Evolutionary conservation across 1,284 basidiomycete genomes (phyloP).

Genomic region (Sanghuangporus sanghuang): DNA sequence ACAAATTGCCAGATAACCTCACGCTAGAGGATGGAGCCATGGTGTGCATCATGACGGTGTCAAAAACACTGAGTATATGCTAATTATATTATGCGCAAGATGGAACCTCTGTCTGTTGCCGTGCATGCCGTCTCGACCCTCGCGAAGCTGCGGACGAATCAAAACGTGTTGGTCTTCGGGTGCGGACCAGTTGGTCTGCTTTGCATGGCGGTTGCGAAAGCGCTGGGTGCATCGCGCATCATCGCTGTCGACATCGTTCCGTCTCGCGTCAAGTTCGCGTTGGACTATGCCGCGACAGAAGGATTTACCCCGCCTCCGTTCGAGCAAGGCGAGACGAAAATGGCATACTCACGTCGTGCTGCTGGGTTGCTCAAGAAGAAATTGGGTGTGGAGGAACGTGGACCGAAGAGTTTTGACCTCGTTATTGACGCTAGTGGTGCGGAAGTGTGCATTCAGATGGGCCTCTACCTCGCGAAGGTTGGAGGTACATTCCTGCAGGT

Average conservation of each 20-base stretch:
- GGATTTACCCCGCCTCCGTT: slow-evolving; percentile 64
- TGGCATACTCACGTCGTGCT: slow-evolving; percentile 67
- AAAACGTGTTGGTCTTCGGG: slow-evolving; percentile 77
- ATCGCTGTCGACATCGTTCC: slow-evolving; percentile 85
- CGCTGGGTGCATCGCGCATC: slow-evolving; percentile 76
- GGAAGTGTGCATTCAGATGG: slow-evolving; percentile 84
- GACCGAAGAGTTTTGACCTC: slow-evolving; percentile 57
- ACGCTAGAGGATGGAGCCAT: slow-evolving; percentile 82
- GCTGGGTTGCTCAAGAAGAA: slow-evolving; percentile 53
- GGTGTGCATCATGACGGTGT: slow-evolving; percentile 36
- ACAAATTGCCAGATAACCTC: slow-evolving; percentile 68
- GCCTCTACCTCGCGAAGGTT: slow-evolving; percentile 63
- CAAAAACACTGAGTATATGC: neutral
- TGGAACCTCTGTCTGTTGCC: slow-evolving; percentile 92
- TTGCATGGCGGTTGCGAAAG: slow-evolving; percentile 89
- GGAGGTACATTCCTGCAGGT: slow-evolving; percentile 75
- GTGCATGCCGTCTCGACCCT: slow-evolving; percentile 83
- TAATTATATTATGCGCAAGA: slow-evolving; percentile 38
- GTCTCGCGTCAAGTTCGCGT: slow-evolving; percentile 83
- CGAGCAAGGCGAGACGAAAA: slow-evolving; percentile 59
- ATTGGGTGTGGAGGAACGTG: slow-evolving; percentile 56
- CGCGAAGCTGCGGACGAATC: slow-evolving; percentile 66
- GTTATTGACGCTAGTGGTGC: slow-evolving; percentile 87
- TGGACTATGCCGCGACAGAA: slow-evolving; percentile 84
- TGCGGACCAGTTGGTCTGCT: slow-evolving; percentile 93